Base-by-base conservation (phyloP, 306 rosid species). In the Lithocarpus polystachyus region DNA sequence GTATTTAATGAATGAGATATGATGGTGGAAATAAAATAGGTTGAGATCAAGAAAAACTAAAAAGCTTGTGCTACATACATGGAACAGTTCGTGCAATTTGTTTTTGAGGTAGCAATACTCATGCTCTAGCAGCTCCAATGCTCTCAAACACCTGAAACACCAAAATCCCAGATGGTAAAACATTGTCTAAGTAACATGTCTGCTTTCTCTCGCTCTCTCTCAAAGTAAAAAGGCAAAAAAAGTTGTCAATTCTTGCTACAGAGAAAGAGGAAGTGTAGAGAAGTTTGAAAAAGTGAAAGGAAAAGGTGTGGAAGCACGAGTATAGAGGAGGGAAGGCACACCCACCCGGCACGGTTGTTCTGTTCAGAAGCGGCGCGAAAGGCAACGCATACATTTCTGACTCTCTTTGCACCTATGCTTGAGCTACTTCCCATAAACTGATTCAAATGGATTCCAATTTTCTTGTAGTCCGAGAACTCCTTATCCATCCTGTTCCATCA, bases 341-440 rank as follows among this genome's bases (percentile, higher is more conserved):
- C 88, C 0, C 13, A 93, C 97, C 97, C 93, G 11, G 90, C 83
- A 78, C 92, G 97, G 89, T 94, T 89, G 85, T 82, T 90, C 20
- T 88, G 95, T 9, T 94, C 91, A 54, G 95, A 84, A 77, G 97
- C 89, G 53, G 93, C 90, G 61, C 97, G 99, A 89, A 94, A 94
- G 67, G 99, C 97, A 23, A 94, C 83, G 77, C 99, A 94, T 0
- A 94, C 92, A 71, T 91, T 91, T 69, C 86, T 90, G 84, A 95
- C 91, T 85, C 98, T 80, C 80, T 91, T 92, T 82, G 99, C 98
- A 11, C 99, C 99, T 75, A 95, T 95, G 84, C 99, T 95, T 0
- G 99, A 95, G 79, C 99, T 95, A 79, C 99, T 95, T 6, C 97
- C 99, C 86, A 91, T 86, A 17, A 95, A 85, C 82, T 95, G 99